phyloP scores from a whole-genome alignment of 108 stramenopile genomes.

The Ochromonas danica region DNA sequence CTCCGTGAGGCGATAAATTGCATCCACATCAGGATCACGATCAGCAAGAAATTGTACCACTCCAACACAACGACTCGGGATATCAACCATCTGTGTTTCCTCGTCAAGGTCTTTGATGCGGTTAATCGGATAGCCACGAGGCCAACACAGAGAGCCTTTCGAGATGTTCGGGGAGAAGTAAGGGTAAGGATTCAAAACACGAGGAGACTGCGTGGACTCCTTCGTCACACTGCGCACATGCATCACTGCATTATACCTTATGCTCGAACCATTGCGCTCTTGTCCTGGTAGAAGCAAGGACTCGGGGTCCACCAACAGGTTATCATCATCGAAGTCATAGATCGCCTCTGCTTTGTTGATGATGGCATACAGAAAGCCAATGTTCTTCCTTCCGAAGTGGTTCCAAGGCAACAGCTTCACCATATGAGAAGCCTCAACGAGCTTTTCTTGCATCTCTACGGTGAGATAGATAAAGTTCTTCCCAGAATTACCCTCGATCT shows the following conservation, averaged over 20 bases:
- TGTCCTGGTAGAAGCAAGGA: no score
- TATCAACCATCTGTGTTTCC: not conserved
- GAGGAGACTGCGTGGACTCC: conserved; percentile 22
- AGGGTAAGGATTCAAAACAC: conserved; percentile 62
- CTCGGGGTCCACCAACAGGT: no score
- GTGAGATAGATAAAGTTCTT: conserved; percentile 32
- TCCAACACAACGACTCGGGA: conserved; percentile 33
- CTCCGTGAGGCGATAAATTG: conserved; percentile 58
- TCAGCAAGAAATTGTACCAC: conserved; percentile 60
- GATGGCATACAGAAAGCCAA: conserved; percentile 62
- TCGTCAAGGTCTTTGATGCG: conserved; percentile 24
- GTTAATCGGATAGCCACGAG: conserved; percentile 62
- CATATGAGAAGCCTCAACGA: conserved; percentile 30
- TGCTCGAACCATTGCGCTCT: no score
- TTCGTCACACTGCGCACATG: no score
- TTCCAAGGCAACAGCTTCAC: conserved; percentile 45
- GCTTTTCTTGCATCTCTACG: conserved; percentile 35
- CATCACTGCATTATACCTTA: no score
- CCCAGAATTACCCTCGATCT: not conserved
- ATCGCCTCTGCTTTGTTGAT: conserved; percentile 36
- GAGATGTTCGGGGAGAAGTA: conserved; percentile 51
- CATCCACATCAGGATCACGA: conserved; percentile 66
- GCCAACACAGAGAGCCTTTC: conserved; percentile 50
- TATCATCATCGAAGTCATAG: conserved; percentile 68
- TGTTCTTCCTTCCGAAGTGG: conserved; percentile 64